Evolutionary conservation across 1,284 basidiomycete genomes (phyloP), one percentile per base, ranked within the genome.

Genomic region (Boletus semigastroideus): DNA sequence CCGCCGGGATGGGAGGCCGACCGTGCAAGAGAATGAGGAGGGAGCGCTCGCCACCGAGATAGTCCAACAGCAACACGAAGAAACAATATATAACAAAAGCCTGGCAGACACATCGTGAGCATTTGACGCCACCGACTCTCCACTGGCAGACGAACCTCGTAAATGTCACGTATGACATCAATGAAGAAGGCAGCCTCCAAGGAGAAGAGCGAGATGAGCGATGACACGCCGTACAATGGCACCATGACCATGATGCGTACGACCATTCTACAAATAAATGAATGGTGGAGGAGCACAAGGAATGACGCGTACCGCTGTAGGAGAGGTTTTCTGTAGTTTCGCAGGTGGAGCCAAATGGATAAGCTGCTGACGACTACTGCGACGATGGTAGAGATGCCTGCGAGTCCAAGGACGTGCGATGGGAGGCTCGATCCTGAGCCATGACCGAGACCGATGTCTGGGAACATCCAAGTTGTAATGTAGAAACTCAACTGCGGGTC

Each of bases 191-290:
- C 96, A 1, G 92, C 92, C 64, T 96, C 88, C 48, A 98, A 77
- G 0, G 94, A 98, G 74, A 95, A 95, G 44, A 99, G 78, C 1
- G 96, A 94, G 57, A 98, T 94, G 60, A 96, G 78, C 3, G 93
- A 96, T 0, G 95, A 83, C 20, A 98, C 78, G 1, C 87, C 93
- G 70, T 98, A 98, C 42, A 98, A 76, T 2, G 95, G 94, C 4
- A 98, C 93, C 94, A 98, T 98, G 61, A 98, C 63, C 86, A 99
- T 92, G 66, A 99, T 97, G 53, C 97, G 82, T 38, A 98, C 83
- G 45, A 98, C 95, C 80, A 93, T 92, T 59, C 94, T 91, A 27
- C n/a, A 28, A 67, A 49, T 12, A 25, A 25, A 25, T 25, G 7
- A 25, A 25, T 9, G 36, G 49, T 25, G 56, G 45, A 17, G 37